phyloP scores from a whole-genome alignment of 2,329 filamentous ascomycete genomes.

The Clarireedia paspali region DNA sequence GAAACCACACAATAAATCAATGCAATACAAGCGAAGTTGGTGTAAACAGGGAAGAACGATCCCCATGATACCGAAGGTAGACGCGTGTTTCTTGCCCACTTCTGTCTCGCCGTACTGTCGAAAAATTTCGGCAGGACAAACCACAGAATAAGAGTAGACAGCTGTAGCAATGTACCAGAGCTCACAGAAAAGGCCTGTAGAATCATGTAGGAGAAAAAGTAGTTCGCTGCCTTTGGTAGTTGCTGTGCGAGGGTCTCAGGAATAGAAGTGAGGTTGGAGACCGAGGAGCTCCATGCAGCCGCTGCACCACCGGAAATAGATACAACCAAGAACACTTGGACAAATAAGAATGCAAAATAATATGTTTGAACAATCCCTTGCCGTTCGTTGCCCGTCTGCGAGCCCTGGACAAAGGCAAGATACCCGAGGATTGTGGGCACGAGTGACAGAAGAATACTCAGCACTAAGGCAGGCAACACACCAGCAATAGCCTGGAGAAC shows the following conservation, averaged over 20 bases:
- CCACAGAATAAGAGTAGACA: slow-evolving; percentile 71
- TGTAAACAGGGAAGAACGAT: slow-evolving; percentile 90
- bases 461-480: slow-evolving; percentile 72
- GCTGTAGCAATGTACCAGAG: slow-evolving; percentile 79
- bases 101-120: slow-evolving; percentile 73
- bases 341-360: slow-evolving; percentile 91
- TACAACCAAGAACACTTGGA: slow-evolving; percentile 90
- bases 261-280: slow-evolving; percentile 49
- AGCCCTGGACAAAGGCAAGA: slow-evolving; percentile 66
- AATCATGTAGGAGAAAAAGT: slow-evolving; percentile 98
- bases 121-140: slow-evolving; percentile 73
- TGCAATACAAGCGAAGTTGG: slow-evolving; percentile 89
- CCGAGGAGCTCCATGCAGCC: slow-evolving; percentile 46
- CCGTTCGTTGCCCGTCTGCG: slow-evolving; percentile 72
- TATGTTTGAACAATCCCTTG: slow-evolving; percentile 82
- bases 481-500: slow-evolving; percentile 64
- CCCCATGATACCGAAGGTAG: slow-evolving; percentile 81
- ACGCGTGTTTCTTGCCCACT: slow-evolving; percentile 78
- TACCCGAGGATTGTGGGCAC: slow-evolving; percentile 73
- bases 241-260: slow-evolving; percentile 67
- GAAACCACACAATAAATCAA: slow-evolving; percentile 84
- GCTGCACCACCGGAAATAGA: slow-evolving; percentile 73
- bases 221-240: slow-evolving; percentile 81
- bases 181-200: slow-evolving; percentile 88
- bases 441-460: slow-evolving; percentile 71